Base-by-base conservation (phyloP, 345 rosid genomes). In the Citrus glauca region DNA sequence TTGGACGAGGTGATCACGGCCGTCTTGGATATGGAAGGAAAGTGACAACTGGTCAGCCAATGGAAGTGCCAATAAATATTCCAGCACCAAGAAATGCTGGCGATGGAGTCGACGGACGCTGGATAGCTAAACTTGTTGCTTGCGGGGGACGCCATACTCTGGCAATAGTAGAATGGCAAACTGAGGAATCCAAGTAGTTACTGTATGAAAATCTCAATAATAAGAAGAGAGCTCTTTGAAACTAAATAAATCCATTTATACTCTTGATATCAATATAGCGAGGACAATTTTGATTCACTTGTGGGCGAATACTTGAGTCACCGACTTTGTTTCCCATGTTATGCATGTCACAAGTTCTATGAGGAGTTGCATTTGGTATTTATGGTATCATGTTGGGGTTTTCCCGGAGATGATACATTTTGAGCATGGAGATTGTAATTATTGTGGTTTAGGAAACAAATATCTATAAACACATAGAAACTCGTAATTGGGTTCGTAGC, bases 1-100 rank as follows among this genome's bases (percentile, higher is more conserved):
- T 97, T 77, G 99, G 99, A 35, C 86, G 98, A 66, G 99, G 99
- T 25, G 99, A 97, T 83, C 99, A 97, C 11, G 98, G 99, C 32
- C 88, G 99, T 9, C 95, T 94, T 9, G 99, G 98, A 38, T 89
- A 89, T 48, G 99, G 99, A 81, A 90, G 90, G 84, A 94, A 94
- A 80, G 86, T 82, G 68, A 94, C 98, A 0, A 94, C 99, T 0
- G 99, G 98, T 37, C 98, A 91, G 69, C 99, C 98, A 59, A 74
- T 88, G 81, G 98, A 93, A 86, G 94, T 97, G 71, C 99, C 98
- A 7, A 82, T 91, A 78, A 77, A 80, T 45, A 86, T 90, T 42
- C 85, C 86, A 6, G 81, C 95, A 64, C 97, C 96, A 2, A 78
- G 30, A n/a, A 81, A 82, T 79, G 77, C 33, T 30, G 69, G 80